Percentiles rank a stretch among this genome's conserved stretches.
Conservation (phyloP, 305 asterid genomes). For the Stenogyne calaminthoides region DNA sequence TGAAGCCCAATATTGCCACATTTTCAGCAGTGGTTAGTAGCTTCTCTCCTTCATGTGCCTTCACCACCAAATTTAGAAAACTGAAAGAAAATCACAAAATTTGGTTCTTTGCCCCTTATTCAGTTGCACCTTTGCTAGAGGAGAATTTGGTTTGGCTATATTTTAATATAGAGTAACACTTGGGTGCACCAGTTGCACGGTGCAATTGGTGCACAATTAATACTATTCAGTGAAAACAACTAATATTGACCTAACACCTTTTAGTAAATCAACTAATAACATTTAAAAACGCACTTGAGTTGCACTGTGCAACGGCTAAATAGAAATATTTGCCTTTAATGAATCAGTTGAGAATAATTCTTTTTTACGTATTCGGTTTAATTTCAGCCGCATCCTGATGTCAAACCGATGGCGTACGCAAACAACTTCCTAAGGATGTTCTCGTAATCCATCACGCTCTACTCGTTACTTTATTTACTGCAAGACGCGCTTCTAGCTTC, state of each 20-base stretch:
- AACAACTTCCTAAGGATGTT: constrained; percentile 93
- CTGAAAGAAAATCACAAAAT: background rate
- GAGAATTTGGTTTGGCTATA: too few relatives aligned
- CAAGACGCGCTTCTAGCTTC: constrained; percentile 29
- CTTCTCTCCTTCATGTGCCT: constrained; percentile 23
- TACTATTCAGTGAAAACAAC: too few relatives aligned
- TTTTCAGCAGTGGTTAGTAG: constrained; percentile 95
- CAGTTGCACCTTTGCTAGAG: too few relatives aligned
- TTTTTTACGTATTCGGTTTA: background rate
- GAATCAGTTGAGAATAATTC: background rate
- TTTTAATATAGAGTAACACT: too few relatives aligned
- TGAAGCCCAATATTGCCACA: constrained; percentile 84
- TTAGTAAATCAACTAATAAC: too few relatives aligned
- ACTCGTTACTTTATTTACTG: constrained; percentile 23
- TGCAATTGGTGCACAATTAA: too few relatives aligned
- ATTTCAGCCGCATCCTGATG: constrained; percentile 96
- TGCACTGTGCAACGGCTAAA: too few relatives aligned
- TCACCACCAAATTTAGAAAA: background rate
- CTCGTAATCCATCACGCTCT: constrained; percentile 42
- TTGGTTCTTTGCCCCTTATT: background rate
- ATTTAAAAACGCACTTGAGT: too few relatives aligned
- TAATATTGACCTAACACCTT: too few relatives aligned
- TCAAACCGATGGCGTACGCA: constrained; percentile 98
- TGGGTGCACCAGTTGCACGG: too few relatives aligned
- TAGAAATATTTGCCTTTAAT: background rate